These are phyloP conservation scores for Fusarium sp. DNA, from an alignment of 2,329 filamentous ascomycete species.

Conservation along the genomic window DNA sequence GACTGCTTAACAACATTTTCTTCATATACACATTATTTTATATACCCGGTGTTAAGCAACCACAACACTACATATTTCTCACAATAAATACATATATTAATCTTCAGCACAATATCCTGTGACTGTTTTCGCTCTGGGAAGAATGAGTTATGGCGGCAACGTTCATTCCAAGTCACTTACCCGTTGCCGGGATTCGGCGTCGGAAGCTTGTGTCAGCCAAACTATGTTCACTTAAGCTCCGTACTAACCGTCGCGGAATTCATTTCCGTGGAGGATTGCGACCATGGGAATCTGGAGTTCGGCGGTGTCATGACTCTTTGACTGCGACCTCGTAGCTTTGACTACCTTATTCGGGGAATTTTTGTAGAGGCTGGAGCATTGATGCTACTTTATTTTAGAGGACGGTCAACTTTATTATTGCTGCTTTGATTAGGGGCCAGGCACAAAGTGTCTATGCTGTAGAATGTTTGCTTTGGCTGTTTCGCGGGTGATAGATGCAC, in stretches of 20 bases:
- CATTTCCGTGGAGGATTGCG: neutral
- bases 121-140: fast-evolving
- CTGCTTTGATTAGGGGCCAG: too few species aligned
- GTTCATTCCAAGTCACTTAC: neutral
- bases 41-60: conserved; percentile 21
- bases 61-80: neutral
- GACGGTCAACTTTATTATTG: neutral
- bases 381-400: neutral
- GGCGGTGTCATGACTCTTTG: neutral
- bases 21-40: neutral
- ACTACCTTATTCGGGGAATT: neutral
- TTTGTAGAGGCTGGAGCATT: too few species aligned
- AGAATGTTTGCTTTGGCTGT: too few species aligned
- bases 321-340: neutral
- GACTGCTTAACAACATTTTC: neutral
- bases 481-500: too few species aligned
- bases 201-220: neutral
- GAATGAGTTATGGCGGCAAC: neutral
- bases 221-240: neutral
- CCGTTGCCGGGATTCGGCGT: neutral
- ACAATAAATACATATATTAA: fast-evolving
- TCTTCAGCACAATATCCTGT: fast-evolving
- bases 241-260: neutral
- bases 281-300: neutral
- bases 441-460: too few species aligned